phyloP scores from a whole-genome alignment of 345 rosid species.

The Lumnitzera littorea region DNA sequence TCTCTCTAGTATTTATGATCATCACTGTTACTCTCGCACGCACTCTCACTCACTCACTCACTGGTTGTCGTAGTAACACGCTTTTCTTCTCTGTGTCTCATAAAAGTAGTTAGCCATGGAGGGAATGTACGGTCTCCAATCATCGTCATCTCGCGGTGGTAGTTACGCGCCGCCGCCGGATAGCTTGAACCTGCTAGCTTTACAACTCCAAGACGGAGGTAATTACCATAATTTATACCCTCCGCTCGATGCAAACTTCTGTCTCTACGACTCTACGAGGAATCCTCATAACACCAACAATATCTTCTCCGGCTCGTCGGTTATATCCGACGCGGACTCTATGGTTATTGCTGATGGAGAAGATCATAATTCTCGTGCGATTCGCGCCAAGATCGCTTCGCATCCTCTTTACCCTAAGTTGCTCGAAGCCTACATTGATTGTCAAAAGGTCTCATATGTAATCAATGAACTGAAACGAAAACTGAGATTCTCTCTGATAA shows the following conservation, averaged over 20 bases:
- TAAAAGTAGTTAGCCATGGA: constrained; percentile 20
- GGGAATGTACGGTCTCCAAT: constrained; percentile 23
- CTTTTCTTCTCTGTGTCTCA: background rate
- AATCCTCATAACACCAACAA: background rate
- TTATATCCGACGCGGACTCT: constrained; percentile 41
- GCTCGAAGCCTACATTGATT: constrained; percentile 44
- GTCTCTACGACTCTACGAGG: constrained; percentile 1
- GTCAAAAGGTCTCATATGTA: constrained; percentile 36
- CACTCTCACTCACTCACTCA: too few species aligned
- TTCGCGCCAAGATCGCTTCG: constrained; percentile 41
- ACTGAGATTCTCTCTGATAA: too few species aligned
- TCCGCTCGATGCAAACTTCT: constrained; percentile 4
- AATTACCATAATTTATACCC: background rate
- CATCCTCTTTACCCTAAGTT: constrained; percentile 53
- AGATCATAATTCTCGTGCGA: constrained; percentile 23
- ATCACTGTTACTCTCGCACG: too few species aligned
- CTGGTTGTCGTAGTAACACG: too few species aligned
- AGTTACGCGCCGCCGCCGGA: background rate
- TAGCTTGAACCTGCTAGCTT: too few species aligned
- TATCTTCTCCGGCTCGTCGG: constrained; percentile 24
- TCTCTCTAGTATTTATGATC: too few species aligned
- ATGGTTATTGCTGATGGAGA: constrained; percentile 22
- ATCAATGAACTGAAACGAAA: too few species aligned
- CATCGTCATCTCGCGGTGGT: constrained; percentile 7
- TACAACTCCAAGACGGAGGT: background rate